Evolutionary conservation across 371 early-diverging fungal species (phyloP).

Genomic region (Lichtheimia ornata): DNA sequence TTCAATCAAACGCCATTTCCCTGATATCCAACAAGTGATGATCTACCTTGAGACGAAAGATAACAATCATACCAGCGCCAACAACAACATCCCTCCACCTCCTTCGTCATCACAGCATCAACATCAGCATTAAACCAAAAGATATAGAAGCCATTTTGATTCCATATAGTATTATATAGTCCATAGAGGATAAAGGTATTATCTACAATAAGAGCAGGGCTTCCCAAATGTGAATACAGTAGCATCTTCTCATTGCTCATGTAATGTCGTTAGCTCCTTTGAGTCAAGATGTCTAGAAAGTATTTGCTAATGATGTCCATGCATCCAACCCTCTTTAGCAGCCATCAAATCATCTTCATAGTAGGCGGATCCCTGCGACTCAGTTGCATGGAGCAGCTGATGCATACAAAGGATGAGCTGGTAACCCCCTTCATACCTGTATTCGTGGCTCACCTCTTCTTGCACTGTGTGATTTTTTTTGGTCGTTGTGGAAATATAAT

Average conservation of each 20-base stretch:
- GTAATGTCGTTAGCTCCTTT: slow-evolving; percentile 18
- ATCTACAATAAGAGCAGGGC: too few relatives aligned
- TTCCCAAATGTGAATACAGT: too few relatives aligned
- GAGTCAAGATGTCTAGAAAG: slow-evolving; percentile 14
- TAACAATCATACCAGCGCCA: neutral
- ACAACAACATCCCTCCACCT: neutral
- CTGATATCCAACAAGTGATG: slow-evolving; percentile 38
- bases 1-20: slow-evolving; percentile 28
- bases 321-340: slow-evolving; percentile 16
- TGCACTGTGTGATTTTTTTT: neutral
- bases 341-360: slow-evolving; percentile 21
- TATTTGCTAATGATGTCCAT: slow-evolving; percentile 21
- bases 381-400: slow-evolving; percentile 28
- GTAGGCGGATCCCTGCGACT: slow-evolving; percentile 26
- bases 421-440: neutral
- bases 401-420: neutral
- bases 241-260: slow-evolving; percentile 26
- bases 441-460: slow-evolving; percentile 8
- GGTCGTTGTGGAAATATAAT: too few relatives aligned
- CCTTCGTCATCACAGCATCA: too few relatives aligned
- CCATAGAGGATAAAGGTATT: too few relatives aligned
- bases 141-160: too few relatives aligned
- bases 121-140: too few relatives aligned
- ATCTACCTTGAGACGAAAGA: slow-evolving; percentile 30
- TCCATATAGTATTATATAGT: too few relatives aligned